phyloP scores from a whole-genome alignment of 371 early-diverging fungal species.

The Circinella minor region DNA sequence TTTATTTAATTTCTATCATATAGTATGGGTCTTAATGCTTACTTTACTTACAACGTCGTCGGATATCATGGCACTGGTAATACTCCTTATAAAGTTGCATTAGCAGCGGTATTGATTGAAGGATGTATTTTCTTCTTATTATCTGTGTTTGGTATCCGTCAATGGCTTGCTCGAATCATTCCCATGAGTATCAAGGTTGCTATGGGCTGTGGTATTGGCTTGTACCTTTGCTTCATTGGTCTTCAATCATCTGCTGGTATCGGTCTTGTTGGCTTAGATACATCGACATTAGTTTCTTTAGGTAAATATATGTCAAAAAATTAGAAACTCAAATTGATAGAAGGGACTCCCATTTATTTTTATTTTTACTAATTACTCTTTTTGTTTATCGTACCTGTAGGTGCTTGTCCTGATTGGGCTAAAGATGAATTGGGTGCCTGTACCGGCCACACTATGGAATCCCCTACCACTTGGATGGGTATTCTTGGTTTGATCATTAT shows the following conservation, averaged over 20 bases:
- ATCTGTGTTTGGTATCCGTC: slow-evolving; percentile 77
- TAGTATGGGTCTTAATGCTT: slow-evolving; percentile 82
- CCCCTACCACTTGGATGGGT: slow-evolving; percentile 75
- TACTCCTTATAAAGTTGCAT: slow-evolving; percentile 69
- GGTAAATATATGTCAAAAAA: slow-evolving; percentile 26
- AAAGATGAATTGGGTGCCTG: slow-evolving; percentile 61
- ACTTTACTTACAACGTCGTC: slow-evolving; percentile 82
- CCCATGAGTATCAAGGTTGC: slow-evolving; percentile 79
- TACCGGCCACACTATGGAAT: slow-evolving; percentile 64
- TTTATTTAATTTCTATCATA: slow-evolving; percentile 2
- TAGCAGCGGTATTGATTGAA: slow-evolving; percentile 85
- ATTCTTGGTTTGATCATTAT: slow-evolving; percentile 78
- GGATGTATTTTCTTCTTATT: slow-evolving; percentile 76
- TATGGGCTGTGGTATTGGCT: slow-evolving; percentile 79
- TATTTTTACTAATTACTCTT: neutral
- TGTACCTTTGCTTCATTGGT: slow-evolving; percentile 79
- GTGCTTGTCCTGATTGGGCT: slow-evolving; percentile 62
- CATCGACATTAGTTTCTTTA: slow-evolving; percentile 70
- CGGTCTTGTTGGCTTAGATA: slow-evolving; percentile 65
- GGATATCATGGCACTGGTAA: slow-evolving; percentile 78
- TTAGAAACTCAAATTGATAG: neutral
- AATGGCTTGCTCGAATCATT: slow-evolving; percentile 76
- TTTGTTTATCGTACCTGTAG: slow-evolving; percentile 2
- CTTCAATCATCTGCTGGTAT: slow-evolving; percentile 80
- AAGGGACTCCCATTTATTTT: no score